Evolutionary conservation across 1,284 basidiomycete genomes (phyloP), one percentile per base, ranked within the genome.

Genomic region (Apiotrichum laibachii): DNA sequence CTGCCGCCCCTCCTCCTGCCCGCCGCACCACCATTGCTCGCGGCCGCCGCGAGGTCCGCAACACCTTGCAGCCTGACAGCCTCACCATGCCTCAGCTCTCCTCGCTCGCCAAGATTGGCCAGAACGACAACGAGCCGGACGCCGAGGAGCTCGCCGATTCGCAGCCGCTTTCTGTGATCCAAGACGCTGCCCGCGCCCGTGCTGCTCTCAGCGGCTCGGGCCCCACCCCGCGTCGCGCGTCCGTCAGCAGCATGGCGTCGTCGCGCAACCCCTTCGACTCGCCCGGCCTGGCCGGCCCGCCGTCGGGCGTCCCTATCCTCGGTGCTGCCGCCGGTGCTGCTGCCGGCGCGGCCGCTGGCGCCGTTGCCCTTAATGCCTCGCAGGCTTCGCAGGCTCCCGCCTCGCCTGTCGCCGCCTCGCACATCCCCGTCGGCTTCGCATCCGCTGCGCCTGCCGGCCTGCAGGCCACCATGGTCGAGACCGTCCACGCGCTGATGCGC

Each of bases 401-500:
- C n/a, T n/a, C n/a, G n/a, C n/a, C n/a, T n/a, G n/a, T n/a, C n/a
- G n/a, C 12, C 37, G 12, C 37, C 37, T 6, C 37, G 15, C 12
- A 13, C 37, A 37, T 37, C 5, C 15, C 37, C 2, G 37, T 34
- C 46, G n/a, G 33, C 22, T 19, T 5, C 10, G 21, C 47, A 18
- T 2, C 47, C 6, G 19, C 35, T 11, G 16, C 35, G 26, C 22
- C 26, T 22, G 26, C 69, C 0, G 80, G 79, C 21, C 62, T 82
- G 9, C 68, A 76, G 8, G 79, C 80, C 1, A 74, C 72, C 52
- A 69, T 84, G 39, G 73, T 71, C 43, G 82, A 84, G 69, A 79
- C 80, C 2, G 77, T 83, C 59, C 81, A 82, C 61, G 82, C 80
- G 5, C 72, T 81, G 37, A 76, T 80, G 59, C 73, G 72, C 10